These are phyloP conservation scores for Aspergillus sp. DNA, from an alignment of 2,329 filamentous ascomycete species.

Conservation along the genomic window DNA sequence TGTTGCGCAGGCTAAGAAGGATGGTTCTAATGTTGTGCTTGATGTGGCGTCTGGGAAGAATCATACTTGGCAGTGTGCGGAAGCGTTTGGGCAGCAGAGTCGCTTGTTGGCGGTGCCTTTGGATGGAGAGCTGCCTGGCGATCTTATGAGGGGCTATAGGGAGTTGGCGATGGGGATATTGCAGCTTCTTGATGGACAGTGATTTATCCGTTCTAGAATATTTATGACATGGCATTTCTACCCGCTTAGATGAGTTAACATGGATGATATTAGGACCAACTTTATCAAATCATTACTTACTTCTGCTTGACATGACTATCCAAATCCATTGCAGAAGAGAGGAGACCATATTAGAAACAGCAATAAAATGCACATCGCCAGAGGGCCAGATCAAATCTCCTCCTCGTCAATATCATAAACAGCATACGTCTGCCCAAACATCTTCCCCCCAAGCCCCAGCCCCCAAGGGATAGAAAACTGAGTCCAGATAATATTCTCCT, in stretches of 20 bases:
- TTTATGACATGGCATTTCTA: too few species aligned
- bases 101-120: conserved; percentile 4
- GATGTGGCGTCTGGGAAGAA: conserved; percentile 9
- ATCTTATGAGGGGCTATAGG: conserved; percentile 10
- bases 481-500: conserved; percentile 21
- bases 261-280: too few species aligned
- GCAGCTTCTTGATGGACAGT: background rate
- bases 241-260: too few species aligned
- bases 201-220: too few species aligned
- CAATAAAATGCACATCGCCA: too few species aligned
- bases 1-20: conserved; percentile 3
- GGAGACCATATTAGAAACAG: too few species aligned
- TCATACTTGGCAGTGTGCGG: conserved; percentile 18
- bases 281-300: too few species aligned
- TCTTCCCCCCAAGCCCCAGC: conserved; percentile 22
- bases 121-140: conserved; percentile 1
- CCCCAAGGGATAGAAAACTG: conserved; percentile 16
- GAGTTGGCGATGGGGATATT: conserved; percentile 35
- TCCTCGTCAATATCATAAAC: conserved; percentile 32
- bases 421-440: conserved; percentile 24
- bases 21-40: conserved; percentile 4
- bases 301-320: too few species aligned
- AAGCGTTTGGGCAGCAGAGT: conserved; percentile 14
- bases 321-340: too few species aligned
- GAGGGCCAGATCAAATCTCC: background rate